A percentile compares a stretch with the other conserved stretches of the same genome.
Conservation (phyloP, 495 filamentous ascomycete species). For the Hypoxylon fuscum region DNA sequence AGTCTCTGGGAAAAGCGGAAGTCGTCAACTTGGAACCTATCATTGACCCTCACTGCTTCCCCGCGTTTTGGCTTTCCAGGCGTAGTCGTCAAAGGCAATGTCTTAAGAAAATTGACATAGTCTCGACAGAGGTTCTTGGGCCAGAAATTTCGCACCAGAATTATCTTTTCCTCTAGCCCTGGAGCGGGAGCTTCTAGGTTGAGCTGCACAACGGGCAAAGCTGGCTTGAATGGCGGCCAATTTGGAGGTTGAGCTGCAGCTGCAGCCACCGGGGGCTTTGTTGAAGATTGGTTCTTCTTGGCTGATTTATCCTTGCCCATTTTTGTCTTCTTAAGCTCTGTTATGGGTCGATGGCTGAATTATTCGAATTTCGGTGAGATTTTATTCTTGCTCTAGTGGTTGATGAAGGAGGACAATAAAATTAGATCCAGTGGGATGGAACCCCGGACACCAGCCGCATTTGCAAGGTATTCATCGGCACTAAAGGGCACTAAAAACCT, state of each 20-base stretch:
- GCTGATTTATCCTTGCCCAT: constrained; percentile 33
- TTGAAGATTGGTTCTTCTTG: constrained; percentile 27
- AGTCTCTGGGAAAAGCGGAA: constrained; percentile 74
- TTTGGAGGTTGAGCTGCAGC: constrained; percentile 53
- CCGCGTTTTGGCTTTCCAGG: constrained; percentile 85
- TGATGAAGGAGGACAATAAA: no score
- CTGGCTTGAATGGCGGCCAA: constrained; percentile 82
- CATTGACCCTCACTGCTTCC: constrained; percentile 87
- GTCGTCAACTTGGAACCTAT: constrained; percentile 88
- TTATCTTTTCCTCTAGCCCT: constrained; percentile 67
- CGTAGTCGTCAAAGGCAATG: constrained; percentile 79
- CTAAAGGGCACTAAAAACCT: not conserved
- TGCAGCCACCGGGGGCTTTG: constrained; percentile 16
- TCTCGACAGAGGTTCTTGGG: constrained; percentile 80
- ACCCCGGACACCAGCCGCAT: not conserved
- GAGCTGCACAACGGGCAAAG: constrained; percentile 74
- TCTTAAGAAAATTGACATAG: constrained; percentile 81
- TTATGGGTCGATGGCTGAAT: no score
- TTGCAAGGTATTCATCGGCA: not conserved
- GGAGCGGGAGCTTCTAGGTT: constrained; percentile 64
- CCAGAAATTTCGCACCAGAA: constrained; percentile 80
- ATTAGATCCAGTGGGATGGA: not conserved
- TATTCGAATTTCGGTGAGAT: not conserved
- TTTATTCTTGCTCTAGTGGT: not conserved
- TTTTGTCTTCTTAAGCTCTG: not conserved